Conservation (phyloP, 306 rosid genomes). For the Boehmeria nivea region DNA sequence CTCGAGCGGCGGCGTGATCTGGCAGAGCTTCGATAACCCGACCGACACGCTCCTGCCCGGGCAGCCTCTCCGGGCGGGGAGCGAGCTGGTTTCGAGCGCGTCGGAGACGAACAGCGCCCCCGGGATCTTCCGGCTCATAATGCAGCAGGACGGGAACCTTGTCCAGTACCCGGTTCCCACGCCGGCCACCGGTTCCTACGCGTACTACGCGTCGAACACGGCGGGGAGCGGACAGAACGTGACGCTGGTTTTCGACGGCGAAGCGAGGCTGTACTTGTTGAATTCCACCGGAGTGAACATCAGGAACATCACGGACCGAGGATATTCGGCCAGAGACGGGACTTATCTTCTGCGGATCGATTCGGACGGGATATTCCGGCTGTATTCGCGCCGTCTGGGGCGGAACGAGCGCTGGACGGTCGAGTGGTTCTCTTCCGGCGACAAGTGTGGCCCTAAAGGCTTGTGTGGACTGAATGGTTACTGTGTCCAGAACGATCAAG, state of each 20-base stretch:
- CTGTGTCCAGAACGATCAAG: neutral
- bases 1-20: neutral
- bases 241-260: conserved; percentile 6
- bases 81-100: neutral
- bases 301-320: neutral
- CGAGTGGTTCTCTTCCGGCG: neutral
- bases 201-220: neutral
- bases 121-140: conserved; percentile 8
- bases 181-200: neutral
- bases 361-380: conserved; percentile 20
- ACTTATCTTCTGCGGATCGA: conserved; percentile 16
- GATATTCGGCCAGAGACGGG: neutral
- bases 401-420: neutral
- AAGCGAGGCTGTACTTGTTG: conserved; percentile 14
- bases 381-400: conserved; percentile 17
- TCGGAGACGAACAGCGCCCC: conserved; percentile 11
- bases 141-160: conserved; percentile 26
- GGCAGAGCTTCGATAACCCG: conserved; percentile 20
- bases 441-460: conserved; percentile 15
- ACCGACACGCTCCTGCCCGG: conserved; percentile 16
- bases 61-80: neutral
- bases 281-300: neutral
- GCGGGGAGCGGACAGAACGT: neutral
- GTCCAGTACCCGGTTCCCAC: conserved; percentile 6
- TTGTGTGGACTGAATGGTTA: conserved; percentile 14